phyloP scores from a whole-genome alignment of 73 alveolate genomes.

The Loxodes magnus region DNA sequence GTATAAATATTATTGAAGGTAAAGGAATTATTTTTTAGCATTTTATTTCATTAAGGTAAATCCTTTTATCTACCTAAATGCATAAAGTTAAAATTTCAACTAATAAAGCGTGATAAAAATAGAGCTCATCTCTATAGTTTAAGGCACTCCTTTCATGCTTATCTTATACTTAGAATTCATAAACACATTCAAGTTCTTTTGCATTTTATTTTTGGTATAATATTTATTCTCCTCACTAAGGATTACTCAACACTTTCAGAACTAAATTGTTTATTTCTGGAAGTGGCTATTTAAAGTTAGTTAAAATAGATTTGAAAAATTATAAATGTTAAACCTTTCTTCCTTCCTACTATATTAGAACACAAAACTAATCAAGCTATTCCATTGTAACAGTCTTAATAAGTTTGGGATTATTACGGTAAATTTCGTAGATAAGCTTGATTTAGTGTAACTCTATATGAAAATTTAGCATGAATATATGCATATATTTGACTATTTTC shows the following conservation, averaged over 20 bases:
- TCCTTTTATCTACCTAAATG: not conserved
- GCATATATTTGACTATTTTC: slow-evolving; percentile 8
- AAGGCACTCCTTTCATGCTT: slow-evolving; percentile 7
- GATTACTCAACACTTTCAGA: slow-evolving; percentile 13
- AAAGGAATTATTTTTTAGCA: slow-evolving; percentile 3
- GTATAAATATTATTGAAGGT: too few species aligned
- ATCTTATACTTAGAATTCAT: not conserved
- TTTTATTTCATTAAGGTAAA: not conserved
- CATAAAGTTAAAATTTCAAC: slow-evolving; percentile 12
- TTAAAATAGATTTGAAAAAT: slow-evolving; percentile 14
- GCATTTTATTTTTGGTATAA: not conserved
- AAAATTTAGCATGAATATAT: slow-evolving; percentile 15
- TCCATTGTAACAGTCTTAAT: slow-evolving; percentile 13
- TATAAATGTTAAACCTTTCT: slow-evolving; percentile 21
- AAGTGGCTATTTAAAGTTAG: slow-evolving; percentile 13
- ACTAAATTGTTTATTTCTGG: slow-evolving; percentile 30
- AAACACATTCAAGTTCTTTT: not conserved
- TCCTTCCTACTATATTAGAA: slow-evolving; percentile 24
- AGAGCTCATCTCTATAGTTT: slow-evolving; percentile 26
- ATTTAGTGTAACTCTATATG: slow-evolving; percentile 29
- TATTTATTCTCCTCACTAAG: not conserved
- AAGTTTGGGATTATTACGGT: slow-evolving; percentile 20
- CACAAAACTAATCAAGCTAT: slow-evolving; percentile 10
- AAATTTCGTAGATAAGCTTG: slow-evolving; percentile 36
- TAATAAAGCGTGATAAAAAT: slow-evolving; percentile 24